These are phyloP conservation scores for Chalaropsis ovoidea DNA, from an alignment of 2,329 filamentous ascomycete species.

Conservation along the genomic window DNA sequence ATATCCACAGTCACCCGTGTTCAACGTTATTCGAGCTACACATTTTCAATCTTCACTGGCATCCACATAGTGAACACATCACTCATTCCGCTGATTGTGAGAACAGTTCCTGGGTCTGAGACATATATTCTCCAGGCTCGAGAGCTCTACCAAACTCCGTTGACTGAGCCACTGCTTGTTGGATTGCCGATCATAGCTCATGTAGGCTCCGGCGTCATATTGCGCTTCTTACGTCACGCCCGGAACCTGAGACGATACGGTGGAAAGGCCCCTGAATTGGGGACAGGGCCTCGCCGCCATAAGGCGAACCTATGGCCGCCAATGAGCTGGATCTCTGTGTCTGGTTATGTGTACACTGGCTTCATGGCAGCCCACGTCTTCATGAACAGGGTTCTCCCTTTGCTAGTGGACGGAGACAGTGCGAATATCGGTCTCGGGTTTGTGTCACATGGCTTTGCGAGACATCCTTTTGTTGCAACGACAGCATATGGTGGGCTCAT, in stretches of 20 bases:
- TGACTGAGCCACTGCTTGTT: conserved; percentile 71
- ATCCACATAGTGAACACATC: conserved; percentile 76
- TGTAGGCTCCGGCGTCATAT: conserved; percentile 61
- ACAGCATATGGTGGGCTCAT: conserved; percentile 60
- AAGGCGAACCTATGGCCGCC: conserved; percentile 49
- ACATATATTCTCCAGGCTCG: conserved; percentile 81
- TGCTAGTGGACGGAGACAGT: conserved; percentile 69
- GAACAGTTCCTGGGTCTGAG: conserved; percentile 64
- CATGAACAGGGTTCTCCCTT: conserved; percentile 65
- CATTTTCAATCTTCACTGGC: conserved; percentile 63
- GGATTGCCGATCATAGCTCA: conserved; percentile 65
- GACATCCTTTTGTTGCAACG: conserved; percentile 56
- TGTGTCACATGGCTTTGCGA: conserved; percentile 73
- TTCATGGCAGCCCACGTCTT: conserved; percentile 61
- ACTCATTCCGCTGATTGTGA: conserved; percentile 64
- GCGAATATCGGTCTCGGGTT: conserved; percentile 78
- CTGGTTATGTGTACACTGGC: conserved; percentile 60
- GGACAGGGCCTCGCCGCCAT: conserved; percentile 25
- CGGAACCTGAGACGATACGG: conserved; percentile 68
- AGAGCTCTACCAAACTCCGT: conserved; percentile 79
- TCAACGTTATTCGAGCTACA: conserved; percentile 83
- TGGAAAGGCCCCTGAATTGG: conserved; percentile 44
- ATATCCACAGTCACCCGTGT: conserved; percentile 53
- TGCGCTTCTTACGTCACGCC: conserved; percentile 64
- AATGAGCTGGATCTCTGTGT: conserved; percentile 56